A percentile compares a stretch with the other conserved stretches of the same genome.
Conservation (phyloP, 2,329 filamentous ascomycete genomes). For the Drechslerella stenobrocha region DNA sequence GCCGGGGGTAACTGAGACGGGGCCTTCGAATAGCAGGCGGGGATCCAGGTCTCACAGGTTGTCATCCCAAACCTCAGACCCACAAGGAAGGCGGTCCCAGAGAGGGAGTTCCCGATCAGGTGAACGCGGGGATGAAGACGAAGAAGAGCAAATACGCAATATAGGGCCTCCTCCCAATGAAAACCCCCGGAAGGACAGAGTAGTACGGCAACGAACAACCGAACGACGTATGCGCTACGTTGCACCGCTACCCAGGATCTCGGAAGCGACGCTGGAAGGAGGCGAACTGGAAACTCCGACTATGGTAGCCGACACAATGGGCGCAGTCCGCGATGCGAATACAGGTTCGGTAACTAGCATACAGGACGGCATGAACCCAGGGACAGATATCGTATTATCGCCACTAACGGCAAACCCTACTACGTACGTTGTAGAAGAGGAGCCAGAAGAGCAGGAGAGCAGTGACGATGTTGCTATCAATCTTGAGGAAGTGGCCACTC, state of each 20-base stretch:
- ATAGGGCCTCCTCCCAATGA: too few relatives aligned
- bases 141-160: too few relatives aligned
- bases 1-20: neutral
- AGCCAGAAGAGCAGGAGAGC: neutral
- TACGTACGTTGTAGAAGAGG: neutral
- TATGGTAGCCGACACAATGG: neutral
- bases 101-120: neutral
- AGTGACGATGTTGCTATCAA: neutral
- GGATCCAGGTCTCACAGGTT: too few relatives aligned
- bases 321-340: neutral
- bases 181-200: too few relatives aligned
- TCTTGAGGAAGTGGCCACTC: neutral
- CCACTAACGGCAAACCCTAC: neutral
- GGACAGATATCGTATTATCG: neutral
- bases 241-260: neutral
- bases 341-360: too few relatives aligned
- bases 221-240: neutral
- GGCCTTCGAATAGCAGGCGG: neutral
- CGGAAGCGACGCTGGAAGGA: neutral
- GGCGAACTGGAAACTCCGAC: neutral
- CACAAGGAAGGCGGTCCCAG: neutral
- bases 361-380: too few relatives aligned
- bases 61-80: too few relatives aligned
- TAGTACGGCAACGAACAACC: too few relatives aligned
- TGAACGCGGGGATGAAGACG: neutral